Evolutionary conservation across 208 protist genomes (phyloP).

Genomic region (Lotmaria passim): DNA sequence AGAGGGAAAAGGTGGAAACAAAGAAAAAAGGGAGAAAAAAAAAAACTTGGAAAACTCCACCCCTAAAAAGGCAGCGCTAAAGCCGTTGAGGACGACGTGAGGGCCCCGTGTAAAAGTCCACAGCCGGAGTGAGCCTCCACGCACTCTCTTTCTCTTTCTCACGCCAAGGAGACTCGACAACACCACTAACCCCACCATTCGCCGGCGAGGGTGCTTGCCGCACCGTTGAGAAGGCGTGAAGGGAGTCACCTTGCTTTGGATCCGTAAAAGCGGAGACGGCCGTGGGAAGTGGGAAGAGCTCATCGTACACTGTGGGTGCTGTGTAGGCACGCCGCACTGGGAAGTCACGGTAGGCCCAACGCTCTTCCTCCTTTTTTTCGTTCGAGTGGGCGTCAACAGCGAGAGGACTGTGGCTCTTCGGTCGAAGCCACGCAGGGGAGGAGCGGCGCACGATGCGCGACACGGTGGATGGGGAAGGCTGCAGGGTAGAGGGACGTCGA

Average conservation of each 20-base stretch:
- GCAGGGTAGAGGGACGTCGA: not conserved
- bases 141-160: not conserved
- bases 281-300: conserved; percentile 30
- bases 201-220: too few species aligned
- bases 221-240: too few species aligned
- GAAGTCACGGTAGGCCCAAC: conserved; percentile 31
- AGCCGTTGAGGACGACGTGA: conserved; percentile 23
- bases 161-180: not conserved
- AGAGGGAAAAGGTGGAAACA: not conserved
- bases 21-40: not conserved
- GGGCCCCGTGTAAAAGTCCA: conserved; percentile 33
- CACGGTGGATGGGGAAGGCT: not conserved
- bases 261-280: conserved; percentile 24
- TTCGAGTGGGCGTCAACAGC: not conserved
- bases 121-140: not conserved
- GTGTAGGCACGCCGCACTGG: conserved; percentile 10
- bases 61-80: not conserved
- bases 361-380: conserved; percentile 8
- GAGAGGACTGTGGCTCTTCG: too few species aligned
- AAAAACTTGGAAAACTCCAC: not conserved
- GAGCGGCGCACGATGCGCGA: conserved; percentile 4
- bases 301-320: conserved; percentile 37
- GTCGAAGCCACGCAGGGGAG: not conserved
- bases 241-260: too few species aligned
- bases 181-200: too few species aligned